Percentiles rank a stretch among this genome's conserved stretches.
Conservation (phyloP, 768 basidiomycete genomes). For the Tricholoma matsutake region DNA sequence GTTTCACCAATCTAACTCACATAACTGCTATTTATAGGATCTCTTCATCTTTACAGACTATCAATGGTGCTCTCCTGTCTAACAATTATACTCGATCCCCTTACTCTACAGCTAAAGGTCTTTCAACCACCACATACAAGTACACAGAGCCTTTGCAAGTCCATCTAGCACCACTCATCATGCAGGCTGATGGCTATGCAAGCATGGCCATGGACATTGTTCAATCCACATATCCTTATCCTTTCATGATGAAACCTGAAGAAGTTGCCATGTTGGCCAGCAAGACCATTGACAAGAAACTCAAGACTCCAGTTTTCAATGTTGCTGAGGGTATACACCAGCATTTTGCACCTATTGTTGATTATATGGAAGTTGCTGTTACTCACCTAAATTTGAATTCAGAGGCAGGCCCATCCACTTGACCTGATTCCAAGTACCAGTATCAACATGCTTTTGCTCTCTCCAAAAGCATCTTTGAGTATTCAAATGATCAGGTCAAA, state of each 20-base stretch:
- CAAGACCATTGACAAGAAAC: conserved; percentile 63
- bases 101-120: conserved; percentile 60
- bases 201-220: conserved; percentile 76
- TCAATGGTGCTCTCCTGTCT: conserved; percentile 56
- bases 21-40: conserved; percentile 75
- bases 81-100: conserved; percentile 62
- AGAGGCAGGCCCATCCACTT: conserved; percentile 44
- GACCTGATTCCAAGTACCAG: conserved; percentile 62
- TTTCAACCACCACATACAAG: conserved; percentile 58
- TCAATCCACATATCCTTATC: conserved; percentile 69
- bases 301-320: conserved; percentile 58
- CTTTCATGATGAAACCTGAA: conserved; percentile 71
- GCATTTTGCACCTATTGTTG: conserved; percentile 73
- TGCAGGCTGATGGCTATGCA: conserved; percentile 59
- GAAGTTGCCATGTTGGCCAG: conserved; percentile 61
- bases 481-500: conserved; percentile 70
- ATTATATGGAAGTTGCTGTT: conserved; percentile 63
- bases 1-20: conserved; percentile 57
- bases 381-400: conserved; percentile 39
- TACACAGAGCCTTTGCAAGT: conserved; percentile 64
- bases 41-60: conserved; percentile 55
- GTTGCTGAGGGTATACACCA: conserved; percentile 71
- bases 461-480: conserved; percentile 58
- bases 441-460: conserved; percentile 72
- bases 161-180: conserved; percentile 62